Evolutionary conservation across 179 eudicot species (phyloP), one percentile per base, ranked within the genome.

Genomic region (Actinidia arguta): DNA sequence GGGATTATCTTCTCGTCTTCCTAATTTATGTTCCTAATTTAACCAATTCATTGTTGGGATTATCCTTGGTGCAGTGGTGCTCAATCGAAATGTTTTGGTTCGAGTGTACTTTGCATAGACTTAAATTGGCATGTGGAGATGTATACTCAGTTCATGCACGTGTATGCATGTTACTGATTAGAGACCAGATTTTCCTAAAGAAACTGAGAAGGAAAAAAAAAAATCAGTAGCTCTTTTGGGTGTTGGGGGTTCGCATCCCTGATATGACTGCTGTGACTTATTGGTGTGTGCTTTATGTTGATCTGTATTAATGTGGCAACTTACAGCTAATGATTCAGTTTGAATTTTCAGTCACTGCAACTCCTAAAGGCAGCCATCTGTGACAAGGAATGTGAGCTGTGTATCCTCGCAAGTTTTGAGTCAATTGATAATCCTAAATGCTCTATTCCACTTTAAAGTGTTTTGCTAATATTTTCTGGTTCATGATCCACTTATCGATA

Each of bases 351-450:
- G 99, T 96, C 98, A 39, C 85, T 95, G 88, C 91, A 93, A 90
- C 95, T 95, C 81, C 85, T 96, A 72, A 93, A 92, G 89, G 93
- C 85, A 83, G 98, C 99, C 71, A 91, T 95, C 74, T 92, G 86
- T 86, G 94, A 93, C 86, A 79, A 82, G 87, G 99, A 96, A 87
- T 95, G 94, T 78, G 94, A 93, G 73, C 93, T 92, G 69, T 90
- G 99, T 96, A 96, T 96, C 99, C 98, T 93, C 79, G 11, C 55
- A 36, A 78, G 25, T 61, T 54, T 72, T 24, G 27, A 31, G 18
- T 71, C 8, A 4, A 31, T 24, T 72, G 47, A 46, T 67, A 47
- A 78, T 82, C 66, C 52, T 55, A 31, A 31, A 31, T 31, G 36
- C 36, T 31, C 36, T 31, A 31, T 31, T 31, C 36, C 42, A 75